These are phyloP conservation scores for Pichia sp. DNA, from an alignment of 1,139 yeast species.

Conservation along the genomic window DNA sequence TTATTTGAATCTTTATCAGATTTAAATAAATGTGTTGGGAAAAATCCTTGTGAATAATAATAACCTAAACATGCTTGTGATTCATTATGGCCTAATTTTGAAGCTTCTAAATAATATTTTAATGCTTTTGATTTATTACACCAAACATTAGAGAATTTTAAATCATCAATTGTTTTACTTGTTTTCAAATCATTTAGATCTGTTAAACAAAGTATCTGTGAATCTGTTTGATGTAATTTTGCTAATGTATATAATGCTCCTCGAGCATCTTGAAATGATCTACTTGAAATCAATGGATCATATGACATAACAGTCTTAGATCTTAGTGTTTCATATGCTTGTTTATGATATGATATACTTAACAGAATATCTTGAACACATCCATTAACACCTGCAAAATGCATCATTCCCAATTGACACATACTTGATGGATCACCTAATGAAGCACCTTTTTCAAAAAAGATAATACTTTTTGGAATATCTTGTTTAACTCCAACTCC, in stretches of 20 bases:
- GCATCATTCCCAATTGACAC: conserved; percentile 64
- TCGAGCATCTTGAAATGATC: conserved; percentile 29
- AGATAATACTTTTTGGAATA: conserved; percentile 40
- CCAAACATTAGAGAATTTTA: conserved; percentile 27
- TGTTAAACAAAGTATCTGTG: conserved; percentile 25
- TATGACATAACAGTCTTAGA: conserved; percentile 23
- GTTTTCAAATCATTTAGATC: conserved; percentile 25
- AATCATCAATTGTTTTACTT: conserved; percentile 27
- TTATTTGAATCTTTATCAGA: conserved; percentile 26
- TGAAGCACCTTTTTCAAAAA: conserved; percentile 53
- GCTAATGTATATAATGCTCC: conserved; percentile 31
- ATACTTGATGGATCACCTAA: conserved; percentile 53
- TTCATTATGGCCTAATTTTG: conserved; percentile 66
- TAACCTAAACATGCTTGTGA: conserved; percentile 85
- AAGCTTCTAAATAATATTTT: conserved; percentile 68
- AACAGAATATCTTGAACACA: conserved; percentile 37
- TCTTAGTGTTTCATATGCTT: conserved; percentile 39
- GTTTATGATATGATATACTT: conserved; percentile 51
- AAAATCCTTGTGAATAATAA: conserved; percentile 80
- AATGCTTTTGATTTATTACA: conserved; percentile 55
- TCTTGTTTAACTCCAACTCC: conserved; percentile 53
- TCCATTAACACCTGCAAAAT: conserved; percentile 43
- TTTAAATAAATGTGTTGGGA: conserved; percentile 28
- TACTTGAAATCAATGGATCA: conserved; percentile 28
- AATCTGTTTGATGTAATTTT: conserved; percentile 31